Evolutionary conservation across 768 basidiomycete genomes (phyloP).

Genomic region (Russula sp.): DNA sequence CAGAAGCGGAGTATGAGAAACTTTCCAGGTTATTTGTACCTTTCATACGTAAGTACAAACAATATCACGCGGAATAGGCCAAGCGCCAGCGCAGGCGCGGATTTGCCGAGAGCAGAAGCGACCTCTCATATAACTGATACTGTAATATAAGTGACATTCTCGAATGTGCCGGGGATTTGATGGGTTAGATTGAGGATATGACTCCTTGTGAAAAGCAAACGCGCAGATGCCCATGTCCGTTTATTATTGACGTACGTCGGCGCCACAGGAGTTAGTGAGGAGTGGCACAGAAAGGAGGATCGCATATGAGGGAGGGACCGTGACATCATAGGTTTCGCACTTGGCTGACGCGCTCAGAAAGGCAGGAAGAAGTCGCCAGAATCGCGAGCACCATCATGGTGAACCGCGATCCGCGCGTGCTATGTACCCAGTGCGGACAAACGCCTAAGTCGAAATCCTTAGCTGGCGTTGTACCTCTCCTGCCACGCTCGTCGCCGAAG

Average conservation of each 20-base stretch:
- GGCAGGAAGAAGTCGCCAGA: conserved; percentile 85
- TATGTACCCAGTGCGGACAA: conserved; percentile 81
- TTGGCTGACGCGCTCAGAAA: conserved; percentile 88
- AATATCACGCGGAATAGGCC: conserved; percentile 74
- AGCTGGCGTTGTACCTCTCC: no score
- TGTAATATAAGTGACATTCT: conserved; percentile 42
- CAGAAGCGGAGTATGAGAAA: background rate
- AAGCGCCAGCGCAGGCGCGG: conserved; percentile 59
- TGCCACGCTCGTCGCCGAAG: no score
- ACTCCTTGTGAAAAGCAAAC: conserved; percentile 93
- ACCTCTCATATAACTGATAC: conserved; percentile 57
- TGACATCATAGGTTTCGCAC: conserved; percentile 89
- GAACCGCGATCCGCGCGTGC: conserved; percentile 87
- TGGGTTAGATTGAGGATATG: conserved; percentile 67
- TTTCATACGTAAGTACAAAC: conserved; percentile 56
- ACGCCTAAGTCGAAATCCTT: conserved; percentile 28
- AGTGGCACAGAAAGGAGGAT: conserved; percentile 16
- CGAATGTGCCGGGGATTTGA: conserved; percentile 56
- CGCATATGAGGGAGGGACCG: conserved; percentile 72
- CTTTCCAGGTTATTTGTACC: conserved; percentile 90
- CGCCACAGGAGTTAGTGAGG: background rate
- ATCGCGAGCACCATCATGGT: conserved; percentile 80
- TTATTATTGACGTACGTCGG: conserved; percentile 36
- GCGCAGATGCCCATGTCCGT: conserved; percentile 98
- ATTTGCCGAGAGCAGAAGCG: conserved; percentile 45